Evolutionary conservation across 140 eudicot species (phyloP).

Genomic region (Oenanthe javanica): DNA sequence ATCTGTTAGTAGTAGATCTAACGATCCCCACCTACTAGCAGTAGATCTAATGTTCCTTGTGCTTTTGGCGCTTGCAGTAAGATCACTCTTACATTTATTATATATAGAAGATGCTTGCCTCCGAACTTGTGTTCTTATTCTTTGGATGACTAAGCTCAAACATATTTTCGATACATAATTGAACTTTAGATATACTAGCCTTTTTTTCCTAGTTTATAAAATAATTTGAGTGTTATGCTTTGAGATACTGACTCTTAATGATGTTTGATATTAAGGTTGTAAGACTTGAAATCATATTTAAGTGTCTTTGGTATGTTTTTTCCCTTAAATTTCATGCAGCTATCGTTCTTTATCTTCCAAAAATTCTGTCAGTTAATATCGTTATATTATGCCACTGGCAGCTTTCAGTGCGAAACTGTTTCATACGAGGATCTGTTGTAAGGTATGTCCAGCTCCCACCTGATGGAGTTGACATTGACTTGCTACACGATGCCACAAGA

Average conservation of each 20-base stretch:
- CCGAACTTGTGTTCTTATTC: neutral
- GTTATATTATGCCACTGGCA: constrained; percentile 19
- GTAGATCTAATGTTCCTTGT: no score
- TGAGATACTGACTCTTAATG: neutral
- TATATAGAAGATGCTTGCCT: neutral
- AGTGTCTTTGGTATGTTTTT: neutral
- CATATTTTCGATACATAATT: neutral
- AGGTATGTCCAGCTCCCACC: constrained; percentile 96
- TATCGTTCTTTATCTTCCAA: neutral
- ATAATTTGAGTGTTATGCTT: neutral
- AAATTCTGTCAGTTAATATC: neutral
- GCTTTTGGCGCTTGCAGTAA: neutral
- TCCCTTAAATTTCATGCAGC: neutral
- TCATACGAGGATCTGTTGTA: constrained; percentile 96
- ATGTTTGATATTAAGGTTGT: neutral
- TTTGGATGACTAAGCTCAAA: neutral
- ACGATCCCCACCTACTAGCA: neutral
- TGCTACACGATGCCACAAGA: constrained; percentile 10
- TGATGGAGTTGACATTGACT: constrained; percentile 31
- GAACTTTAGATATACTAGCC: neutral
- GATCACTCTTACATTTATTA: neutral
- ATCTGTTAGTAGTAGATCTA: neutral
- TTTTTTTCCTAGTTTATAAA: no score
- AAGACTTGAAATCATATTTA: neutral
- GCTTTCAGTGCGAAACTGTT: constrained; percentile 98